Evolutionary conservation across 805 yeast species (phyloP), one percentile per base, ranked within the genome.

Genomic region (Candida hispaniensis): DNA sequence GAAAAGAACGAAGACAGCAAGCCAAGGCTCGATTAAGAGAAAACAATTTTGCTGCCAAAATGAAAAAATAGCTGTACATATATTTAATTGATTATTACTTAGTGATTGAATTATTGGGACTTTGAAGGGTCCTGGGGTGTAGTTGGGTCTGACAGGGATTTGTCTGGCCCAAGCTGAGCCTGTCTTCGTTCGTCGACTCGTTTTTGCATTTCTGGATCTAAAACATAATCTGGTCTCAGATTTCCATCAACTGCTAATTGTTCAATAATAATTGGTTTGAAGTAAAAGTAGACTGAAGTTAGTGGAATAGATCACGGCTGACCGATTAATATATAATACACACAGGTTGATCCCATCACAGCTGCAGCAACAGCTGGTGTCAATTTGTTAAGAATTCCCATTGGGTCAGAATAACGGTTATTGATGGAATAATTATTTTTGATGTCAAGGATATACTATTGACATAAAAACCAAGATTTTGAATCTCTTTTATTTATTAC

Each of bases 11-110:
- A 47, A 71, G 86, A 51, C 67, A 69, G 48, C 67, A 65, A 38
- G 82, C 80, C 54, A 72, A 81, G 39, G 67, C 68, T 41, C 66
- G 63, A 46, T 81, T 83, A 52, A 85, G 82, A 58, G 69, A 71
- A 50, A 75, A 72, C 54, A 86, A 86, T 66, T 86, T 85, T 59
- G 59, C 79, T 58, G 62, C 75, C 20, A 70, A 70, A 47, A 68
- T 72, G 68, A 51, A 49, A 39, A 45, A 44, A 29, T 44, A 39
- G 34, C 18, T 27, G 30, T 28, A 23, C 23, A 17, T 39, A 79
- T 32, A 6, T 22, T n/a, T 9, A 22, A 7, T 6, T 11, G 17
- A 23, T 21, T 21, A 2, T 23, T 14, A 14, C 14, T 29, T 13
- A 10, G n/a, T 5, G 15, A 16, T 10, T 8, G 10, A 19, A 8